phyloP scores from a whole-genome alignment of 2,329 filamentous ascomycete genomes.

The Coniochaeta sp. region DNA sequence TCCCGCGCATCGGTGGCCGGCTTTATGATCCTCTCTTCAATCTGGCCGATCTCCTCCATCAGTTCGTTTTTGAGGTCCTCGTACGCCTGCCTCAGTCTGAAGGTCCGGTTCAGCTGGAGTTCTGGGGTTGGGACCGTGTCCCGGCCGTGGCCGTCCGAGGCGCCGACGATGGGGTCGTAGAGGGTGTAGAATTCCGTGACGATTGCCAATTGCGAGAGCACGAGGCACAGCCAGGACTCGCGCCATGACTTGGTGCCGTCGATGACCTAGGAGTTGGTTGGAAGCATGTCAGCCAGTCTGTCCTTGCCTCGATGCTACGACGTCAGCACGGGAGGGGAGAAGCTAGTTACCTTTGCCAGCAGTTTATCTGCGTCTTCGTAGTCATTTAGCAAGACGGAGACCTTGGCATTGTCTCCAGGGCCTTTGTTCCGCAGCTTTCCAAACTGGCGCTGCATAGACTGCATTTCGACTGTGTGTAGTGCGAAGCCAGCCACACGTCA shows the following conservation, averaged over 20 bases:
- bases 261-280: constrained; percentile 50
- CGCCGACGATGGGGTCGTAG: constrained; percentile 69
- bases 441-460: constrained; percentile 67
- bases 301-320: neutral
- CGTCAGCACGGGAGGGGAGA: constrained; percentile 7
- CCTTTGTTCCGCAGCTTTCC: constrained; percentile 62
- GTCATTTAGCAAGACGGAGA: constrained; percentile 67
- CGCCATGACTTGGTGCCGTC: constrained; percentile 70
- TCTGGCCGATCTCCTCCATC: constrained; percentile 60
- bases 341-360: constrained; percentile 53
- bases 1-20: constrained; percentile 65
- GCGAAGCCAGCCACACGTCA: neutral
- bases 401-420: constrained; percentile 68
- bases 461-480: constrained; percentile 38
- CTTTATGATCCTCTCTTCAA: constrained; percentile 62
- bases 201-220: constrained; percentile 60
- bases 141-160: constrained; percentile 48
- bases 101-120: constrained; percentile 55
- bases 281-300: neutral
- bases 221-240: constrained; percentile 69
- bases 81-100: constrained; percentile 59
- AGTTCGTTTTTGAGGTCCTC: constrained; percentile 65
- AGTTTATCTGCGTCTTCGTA: constrained; percentile 75
- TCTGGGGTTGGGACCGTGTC: constrained; percentile 54
- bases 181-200: constrained; percentile 62